Evolutionary conservation across 441 rosid species (phyloP).

Genomic region (Populus hybrid): DNA sequence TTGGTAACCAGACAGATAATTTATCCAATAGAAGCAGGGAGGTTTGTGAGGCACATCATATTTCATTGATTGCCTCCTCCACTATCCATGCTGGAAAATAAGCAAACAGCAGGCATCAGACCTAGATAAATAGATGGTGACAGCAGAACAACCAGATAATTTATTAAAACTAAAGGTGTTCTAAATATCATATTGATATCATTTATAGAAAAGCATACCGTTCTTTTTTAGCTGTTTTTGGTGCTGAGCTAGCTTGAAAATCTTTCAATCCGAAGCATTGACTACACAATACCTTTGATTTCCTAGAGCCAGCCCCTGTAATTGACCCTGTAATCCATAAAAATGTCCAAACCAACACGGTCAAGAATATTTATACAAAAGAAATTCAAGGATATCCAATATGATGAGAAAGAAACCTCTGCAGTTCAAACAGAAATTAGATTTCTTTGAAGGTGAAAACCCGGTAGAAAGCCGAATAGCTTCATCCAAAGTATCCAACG

Average conservation of each 20-base stretch:
- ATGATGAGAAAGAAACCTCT: constrained; percentile 51
- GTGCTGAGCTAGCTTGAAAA: constrained; percentile 29
- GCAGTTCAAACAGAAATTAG: constrained; percentile 71
- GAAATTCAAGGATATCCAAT: constrained; percentile 7
- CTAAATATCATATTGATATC: not conserved
- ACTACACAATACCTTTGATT: constrained; percentile 49
- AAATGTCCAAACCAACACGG: not conserved
- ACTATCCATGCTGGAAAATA: not conserved
- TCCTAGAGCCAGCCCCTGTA: constrained; percentile 25
- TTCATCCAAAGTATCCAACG: constrained; percentile 59
- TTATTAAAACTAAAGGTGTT: not conserved
- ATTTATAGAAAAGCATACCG: constrained; percentile 35
- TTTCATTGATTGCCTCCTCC: not conserved
- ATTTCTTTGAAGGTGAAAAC: constrained; percentile 41
- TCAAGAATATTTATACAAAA: not conserved
- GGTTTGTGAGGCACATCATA: not conserved
- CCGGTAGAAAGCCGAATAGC: constrained; percentile 50
- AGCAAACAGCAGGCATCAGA: not conserved
- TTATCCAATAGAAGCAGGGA: not conserved
- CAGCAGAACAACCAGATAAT: not conserved
- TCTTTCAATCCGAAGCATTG: constrained; percentile 44
- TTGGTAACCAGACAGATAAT: not conserved
- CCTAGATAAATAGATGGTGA: not conserved
- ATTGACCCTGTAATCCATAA: constrained; percentile 41
- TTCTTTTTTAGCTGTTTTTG: constrained; percentile 26